A percentile compares a stretch with the other conserved stretches of the same genome.
These are phyloP conservation scores for Nicotiana noctiflora DNA, from an alignment of 257 asterid species.

Conservation along the genomic window DNA sequence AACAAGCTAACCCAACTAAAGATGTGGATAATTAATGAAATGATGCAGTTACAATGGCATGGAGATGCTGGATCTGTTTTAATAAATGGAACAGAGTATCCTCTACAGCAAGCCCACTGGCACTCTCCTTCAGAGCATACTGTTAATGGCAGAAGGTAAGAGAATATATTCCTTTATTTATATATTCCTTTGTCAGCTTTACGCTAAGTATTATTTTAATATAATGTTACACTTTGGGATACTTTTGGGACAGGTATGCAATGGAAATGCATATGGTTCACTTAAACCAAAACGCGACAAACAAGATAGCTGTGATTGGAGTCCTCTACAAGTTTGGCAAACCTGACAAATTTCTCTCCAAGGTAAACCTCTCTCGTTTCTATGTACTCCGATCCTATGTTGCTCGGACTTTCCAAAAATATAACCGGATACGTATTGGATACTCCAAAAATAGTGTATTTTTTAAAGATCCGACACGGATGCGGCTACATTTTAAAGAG, in stretches of 20 bases:
- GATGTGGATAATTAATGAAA: too few relatives aligned
- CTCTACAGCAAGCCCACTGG: conserved; percentile 60
- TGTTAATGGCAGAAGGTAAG: conserved; percentile 44
- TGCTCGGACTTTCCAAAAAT: too few relatives aligned
- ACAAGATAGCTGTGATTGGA: conserved; percentile 40
- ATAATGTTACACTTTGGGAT: not conserved
- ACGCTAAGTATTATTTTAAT: too few relatives aligned
- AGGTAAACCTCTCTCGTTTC: conserved; percentile 22
- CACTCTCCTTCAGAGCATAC: conserved; percentile 84
- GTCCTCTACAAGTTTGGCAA: conserved; percentile 51
- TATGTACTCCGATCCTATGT: too few relatives aligned
- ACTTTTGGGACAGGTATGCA: conserved; percentile 33
- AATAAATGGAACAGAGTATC: conserved; percentile 38
- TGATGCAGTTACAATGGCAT: conserved; percentile 41
- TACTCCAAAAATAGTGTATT: too few relatives aligned
- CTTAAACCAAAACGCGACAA: conserved; percentile 21
- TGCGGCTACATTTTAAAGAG: too few relatives aligned
- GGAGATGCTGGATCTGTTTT: conserved; percentile 46
- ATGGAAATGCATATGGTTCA: conserved; percentile 74
- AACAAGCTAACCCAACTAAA: too few relatives aligned
- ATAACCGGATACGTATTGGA: too few relatives aligned
- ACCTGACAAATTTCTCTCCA: conserved; percentile 49
- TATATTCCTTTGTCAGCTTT: not conserved
- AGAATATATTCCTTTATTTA: not conserved
- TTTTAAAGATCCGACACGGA: too few relatives aligned